phyloP scores from a whole-genome alignment of 345 rosid species.

The Moricandia arvensis region DNA sequence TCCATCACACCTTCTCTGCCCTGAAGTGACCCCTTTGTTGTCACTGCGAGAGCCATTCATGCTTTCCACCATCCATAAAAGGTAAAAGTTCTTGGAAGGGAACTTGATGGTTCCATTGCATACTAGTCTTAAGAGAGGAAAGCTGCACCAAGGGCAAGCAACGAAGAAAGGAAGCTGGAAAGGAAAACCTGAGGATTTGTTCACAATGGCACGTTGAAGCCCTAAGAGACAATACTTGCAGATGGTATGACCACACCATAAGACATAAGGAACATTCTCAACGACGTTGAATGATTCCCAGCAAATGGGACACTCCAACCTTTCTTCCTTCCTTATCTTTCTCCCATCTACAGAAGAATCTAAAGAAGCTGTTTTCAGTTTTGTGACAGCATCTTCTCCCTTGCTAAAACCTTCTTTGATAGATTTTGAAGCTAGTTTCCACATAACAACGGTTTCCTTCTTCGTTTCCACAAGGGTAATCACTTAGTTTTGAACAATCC shows the following conservation, averaged over 20 bases:
- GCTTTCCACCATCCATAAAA: not conserved
- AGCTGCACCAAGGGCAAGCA: not conserved
- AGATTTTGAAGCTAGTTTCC: not conserved
- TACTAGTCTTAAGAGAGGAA: not conserved
- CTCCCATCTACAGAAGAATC: constrained; percentile 25
- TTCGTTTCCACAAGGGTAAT: not conserved
- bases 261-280: not conserved
- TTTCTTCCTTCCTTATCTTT: not conserved
- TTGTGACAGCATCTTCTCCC: not conserved
- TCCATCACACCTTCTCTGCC: not conserved
- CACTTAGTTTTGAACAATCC: not conserved
- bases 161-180: not conserved
- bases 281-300: not conserved
- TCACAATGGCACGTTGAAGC: not conserved
- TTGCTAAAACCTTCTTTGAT: not conserved
- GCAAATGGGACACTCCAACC: not conserved
- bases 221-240: not conserved
- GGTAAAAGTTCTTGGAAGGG: not conserved
- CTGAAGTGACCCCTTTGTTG: not conserved
- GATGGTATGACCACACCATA: not conserved
- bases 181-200: not conserved
- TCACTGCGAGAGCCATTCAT: not conserved
- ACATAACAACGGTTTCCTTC: not conserved
- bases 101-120: not conserved
- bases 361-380: not conserved